phyloP scores from a whole-genome alignment of 1,284 basidiomycete genomes.

The Vanrija humicola region DNA sequence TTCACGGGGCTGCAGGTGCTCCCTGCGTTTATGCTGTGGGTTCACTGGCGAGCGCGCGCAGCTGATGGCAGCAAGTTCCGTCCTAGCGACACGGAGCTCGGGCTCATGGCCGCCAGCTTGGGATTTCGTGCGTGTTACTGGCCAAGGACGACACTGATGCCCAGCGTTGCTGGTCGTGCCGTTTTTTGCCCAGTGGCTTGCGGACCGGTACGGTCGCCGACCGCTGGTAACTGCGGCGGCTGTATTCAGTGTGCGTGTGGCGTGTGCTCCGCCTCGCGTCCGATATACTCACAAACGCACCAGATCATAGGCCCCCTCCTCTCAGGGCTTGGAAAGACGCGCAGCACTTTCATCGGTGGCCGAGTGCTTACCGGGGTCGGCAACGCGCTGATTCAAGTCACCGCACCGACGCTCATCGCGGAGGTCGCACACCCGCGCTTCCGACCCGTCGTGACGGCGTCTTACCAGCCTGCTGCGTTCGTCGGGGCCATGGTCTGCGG shows the following conservation, averaged over 20 bases:
- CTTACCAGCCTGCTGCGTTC: conserved; percentile 72
- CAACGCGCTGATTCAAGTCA: conserved; percentile 27
- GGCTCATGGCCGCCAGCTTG: conserved; percentile 14
- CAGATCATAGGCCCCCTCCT: conserved; percentile 60
- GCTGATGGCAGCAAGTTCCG: background rate
- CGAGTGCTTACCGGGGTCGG: conserved; percentile 69
- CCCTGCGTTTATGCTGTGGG: conserved; percentile 5
- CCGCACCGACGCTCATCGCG: conserved; percentile 68
- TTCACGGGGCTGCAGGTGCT: conserved; percentile 3
- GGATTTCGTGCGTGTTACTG: conserved; percentile 9
- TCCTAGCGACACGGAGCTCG: conserved; percentile 5
- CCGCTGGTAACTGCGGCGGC: conserved; percentile 33
- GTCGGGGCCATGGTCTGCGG: conserved; percentile 55
- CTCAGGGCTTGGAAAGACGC: conserved; percentile 52
- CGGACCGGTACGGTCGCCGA: conserved; percentile 37
- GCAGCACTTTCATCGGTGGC: conserved; percentile 58
- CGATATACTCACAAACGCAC: conserved; percentile 18
- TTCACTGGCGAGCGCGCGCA: background rate
- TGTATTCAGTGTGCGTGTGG: background rate
- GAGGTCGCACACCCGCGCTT: conserved; percentile 71
- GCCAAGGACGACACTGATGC: conserved; percentile 8
- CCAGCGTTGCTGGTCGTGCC: conserved; percentile 3
- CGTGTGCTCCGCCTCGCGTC: no score
- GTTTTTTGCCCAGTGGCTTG: conserved; percentile 23
- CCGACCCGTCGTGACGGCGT: conserved; percentile 63